phyloP scores from a whole-genome alignment of 2,329 filamentous ascomycete genomes.

The Talaromyces albobiverticillius region DNA sequence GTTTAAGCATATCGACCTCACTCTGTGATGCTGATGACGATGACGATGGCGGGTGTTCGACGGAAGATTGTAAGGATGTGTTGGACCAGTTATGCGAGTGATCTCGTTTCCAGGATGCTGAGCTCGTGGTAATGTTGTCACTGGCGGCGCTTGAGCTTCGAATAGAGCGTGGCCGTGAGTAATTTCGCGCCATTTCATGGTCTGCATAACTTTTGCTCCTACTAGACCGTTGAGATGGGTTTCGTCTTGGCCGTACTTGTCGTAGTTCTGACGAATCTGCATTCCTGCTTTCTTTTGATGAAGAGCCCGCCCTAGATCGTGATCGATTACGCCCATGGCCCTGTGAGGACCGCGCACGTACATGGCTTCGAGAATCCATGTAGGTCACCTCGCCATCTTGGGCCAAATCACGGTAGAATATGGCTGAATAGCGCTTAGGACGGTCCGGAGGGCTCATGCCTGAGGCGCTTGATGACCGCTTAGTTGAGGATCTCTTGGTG shows the following conservation, averaged over 20 bases:
- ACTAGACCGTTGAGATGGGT: constrained; percentile 10
- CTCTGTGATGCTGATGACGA: not conserved
- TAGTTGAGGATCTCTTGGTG: constrained; percentile 10
- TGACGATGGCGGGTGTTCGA: not conserved
- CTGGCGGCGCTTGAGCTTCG: constrained; percentile 12
- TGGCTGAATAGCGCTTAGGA: constrained; percentile 14
- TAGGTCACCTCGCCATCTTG: constrained; percentile 1
- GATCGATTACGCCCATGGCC: constrained; percentile 3
- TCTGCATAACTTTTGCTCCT: not conserved
- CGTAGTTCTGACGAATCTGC: not conserved
- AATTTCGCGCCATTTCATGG: not conserved
- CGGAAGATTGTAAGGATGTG: constrained; percentile 7
- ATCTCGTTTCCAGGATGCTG: constrained; percentile 5
- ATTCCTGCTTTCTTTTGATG: not conserved
- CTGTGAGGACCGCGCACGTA: constrained; percentile 8
- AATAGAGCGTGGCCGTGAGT: constrained; percentile 7
- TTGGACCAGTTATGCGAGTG: constrained; percentile 5
- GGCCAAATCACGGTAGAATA: constrained; percentile 8
- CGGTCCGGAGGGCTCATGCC: constrained; percentile 6
- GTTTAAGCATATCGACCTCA: constrained; percentile 3
- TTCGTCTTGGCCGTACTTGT: constrained; percentile 1
- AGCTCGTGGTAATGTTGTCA: constrained; percentile 5
- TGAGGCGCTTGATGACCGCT: constrained; percentile 12
- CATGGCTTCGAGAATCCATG: constrained; percentile 3
- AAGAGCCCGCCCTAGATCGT: constrained; percentile 1